Conservation (phyloP, 208 protist species). For the Acanthamoeba culbertsoni region DNA sequence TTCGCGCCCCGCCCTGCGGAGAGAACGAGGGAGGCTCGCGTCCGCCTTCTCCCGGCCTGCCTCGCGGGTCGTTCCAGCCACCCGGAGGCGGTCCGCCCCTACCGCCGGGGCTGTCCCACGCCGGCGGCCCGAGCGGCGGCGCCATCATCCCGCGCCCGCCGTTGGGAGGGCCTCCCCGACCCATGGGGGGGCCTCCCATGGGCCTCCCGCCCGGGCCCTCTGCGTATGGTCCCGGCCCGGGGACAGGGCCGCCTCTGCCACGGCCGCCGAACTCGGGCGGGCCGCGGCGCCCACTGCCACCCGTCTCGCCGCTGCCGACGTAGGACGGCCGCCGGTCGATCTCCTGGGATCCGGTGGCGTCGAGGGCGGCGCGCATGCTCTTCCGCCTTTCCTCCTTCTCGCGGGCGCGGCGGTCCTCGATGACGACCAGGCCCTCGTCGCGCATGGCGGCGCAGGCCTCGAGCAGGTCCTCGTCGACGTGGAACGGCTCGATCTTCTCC, state of each 20-base stretch:
- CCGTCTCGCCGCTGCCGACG: not conserved
- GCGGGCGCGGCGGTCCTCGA: not conserved
- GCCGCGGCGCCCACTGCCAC: not conserved
- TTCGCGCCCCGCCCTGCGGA: no score
- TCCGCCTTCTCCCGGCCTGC: not conserved
- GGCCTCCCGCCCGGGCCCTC: not conserved
- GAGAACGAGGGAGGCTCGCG: not conserved
- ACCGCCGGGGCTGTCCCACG: not conserved
- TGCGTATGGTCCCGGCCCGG: no score
- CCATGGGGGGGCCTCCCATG: not conserved
- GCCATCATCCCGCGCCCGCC: not conserved
- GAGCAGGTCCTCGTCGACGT: not conserved
- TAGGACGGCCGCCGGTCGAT: not conserved
- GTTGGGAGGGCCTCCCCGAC: no score
- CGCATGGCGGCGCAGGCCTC: not conserved
- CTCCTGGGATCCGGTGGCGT: not conserved
- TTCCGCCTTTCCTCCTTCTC: not conserved
- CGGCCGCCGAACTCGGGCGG: not conserved
- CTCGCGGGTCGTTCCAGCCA: not conserved
- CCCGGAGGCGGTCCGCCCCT: not conserved
- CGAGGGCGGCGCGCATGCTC: not conserved
- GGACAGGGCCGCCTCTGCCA: not conserved
- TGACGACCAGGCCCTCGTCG: not conserved
- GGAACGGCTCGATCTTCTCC: conserved; percentile 21
- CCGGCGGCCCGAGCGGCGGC: not conserved